Base-by-base conservation (phyloP, 345 rosid species). In the Arabidopsis thaliana region DNA sequence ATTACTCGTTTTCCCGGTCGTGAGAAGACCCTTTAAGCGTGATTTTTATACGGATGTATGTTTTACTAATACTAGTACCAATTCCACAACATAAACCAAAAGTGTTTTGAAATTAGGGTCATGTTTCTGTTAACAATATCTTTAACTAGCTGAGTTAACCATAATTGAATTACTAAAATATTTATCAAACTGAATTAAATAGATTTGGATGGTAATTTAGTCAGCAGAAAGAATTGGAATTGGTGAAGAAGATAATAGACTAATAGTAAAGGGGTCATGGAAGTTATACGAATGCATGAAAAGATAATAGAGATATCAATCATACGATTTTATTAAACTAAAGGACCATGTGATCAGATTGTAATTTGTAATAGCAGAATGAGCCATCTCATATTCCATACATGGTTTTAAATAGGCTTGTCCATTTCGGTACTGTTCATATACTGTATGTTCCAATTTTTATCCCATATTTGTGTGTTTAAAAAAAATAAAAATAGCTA, bases 21-120 rank as follows among this genome's bases (percentile, higher is more conserved):
- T 13, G 6, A 45, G 73, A 85, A 44, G 73, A 85, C 78, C 87
- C 60, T 89, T 93, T 65, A 83, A 83, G 89, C 62, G 97, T 41
- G n/a, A 42, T 42, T 1, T 4, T n/a, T 12, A 6, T 42, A 42
- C 16, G 46, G 2, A 13, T 44, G 48, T 41, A 11, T 41, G 4
- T 12, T 14, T 41, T 11, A 41, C 3, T 11, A 41, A 41, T 41
- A 10, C n/a, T 41, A 41, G 45, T 12, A 9, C 44, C 44, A 40
- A 10, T 10, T 10, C 44, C 44, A 40, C 45, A 41, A 28, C 32
- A 4, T 28, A 28, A 28, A 28, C 32, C 32, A 28, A 28, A 28
- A 28, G 3, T 28, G 32, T 28, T 28, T 28, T 28, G 32, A 28
- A 28, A 28, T 28, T 28, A 28, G 4, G 4, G 32, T 28, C 32